Evolutionary conservation across 78 protist species (phyloP).

Genomic region (Dictyostelium firmibasis): DNA sequence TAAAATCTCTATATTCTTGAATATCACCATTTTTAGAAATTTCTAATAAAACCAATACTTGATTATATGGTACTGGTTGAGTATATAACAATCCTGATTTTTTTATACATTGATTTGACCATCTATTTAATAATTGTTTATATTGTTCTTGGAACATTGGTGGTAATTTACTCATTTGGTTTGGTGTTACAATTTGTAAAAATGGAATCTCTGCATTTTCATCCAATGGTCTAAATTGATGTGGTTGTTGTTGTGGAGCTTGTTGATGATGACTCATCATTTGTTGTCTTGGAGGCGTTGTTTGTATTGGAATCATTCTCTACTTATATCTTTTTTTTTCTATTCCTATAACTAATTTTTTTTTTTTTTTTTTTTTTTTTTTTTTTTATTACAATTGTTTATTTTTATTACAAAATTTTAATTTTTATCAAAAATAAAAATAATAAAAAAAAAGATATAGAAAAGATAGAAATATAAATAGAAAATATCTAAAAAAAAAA

Average conservation of each 20-base stretch:
- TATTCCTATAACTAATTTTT: no score
- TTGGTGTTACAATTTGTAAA: slow-evolving; percentile 51
- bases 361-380: neutral
- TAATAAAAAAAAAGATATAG: neutral
- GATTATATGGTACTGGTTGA: slow-evolving; percentile 9
- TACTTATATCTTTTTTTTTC: no score
- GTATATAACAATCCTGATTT: neutral
- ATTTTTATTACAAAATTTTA: neutral
- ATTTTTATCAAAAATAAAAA: neutral
- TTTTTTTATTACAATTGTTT: neutral
- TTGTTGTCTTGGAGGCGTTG: neutral
- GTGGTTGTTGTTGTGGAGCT: neutral
- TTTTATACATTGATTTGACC: slow-evolving; percentile 5
- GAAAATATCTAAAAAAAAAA: neutral
- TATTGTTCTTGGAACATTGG: slow-evolving; percentile 27
- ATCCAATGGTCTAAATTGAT: neutral
- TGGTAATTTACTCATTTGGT: neutral
- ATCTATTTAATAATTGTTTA: slow-evolving; percentile 24
- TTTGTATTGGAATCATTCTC: neutral
- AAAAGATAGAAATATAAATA: neutral
- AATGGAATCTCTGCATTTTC: neutral
- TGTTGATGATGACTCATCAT: neutral
- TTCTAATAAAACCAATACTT: slow-evolving; percentile 17
- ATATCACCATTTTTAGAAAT: slow-evolving; percentile 22
- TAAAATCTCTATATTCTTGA: slow-evolving; percentile 30